Evolutionary conservation across 108 stramenopile species (phyloP), one percentile per base, ranked within the genome.

Genomic region (Nannochloropsis oceanica): DNA sequence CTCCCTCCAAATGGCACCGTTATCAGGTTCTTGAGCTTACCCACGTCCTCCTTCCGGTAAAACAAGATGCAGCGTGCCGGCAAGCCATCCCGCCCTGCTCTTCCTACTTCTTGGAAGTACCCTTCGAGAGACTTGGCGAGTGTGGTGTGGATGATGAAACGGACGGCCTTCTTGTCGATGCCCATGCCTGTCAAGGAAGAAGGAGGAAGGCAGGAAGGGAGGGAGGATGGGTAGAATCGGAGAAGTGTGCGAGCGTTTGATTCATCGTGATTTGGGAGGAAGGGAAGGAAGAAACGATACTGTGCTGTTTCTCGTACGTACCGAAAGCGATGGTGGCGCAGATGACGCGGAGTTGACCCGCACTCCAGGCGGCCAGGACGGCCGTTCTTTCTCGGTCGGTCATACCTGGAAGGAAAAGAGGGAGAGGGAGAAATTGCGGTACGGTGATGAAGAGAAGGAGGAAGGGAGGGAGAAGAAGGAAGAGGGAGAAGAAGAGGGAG

Each of bases 21-120:
- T n/a, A 81, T 27, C 80, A 81, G 26, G 25, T n/a, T 25, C 80
- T 81, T 81, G 25, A 81, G 13, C 26, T 81, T 81, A 25, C 26
- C 26, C 25, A 81, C 80, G 26, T 81, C 80, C 20, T n/a, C 26
- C 26, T 81, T 81, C 9, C 80, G 80, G 20, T 81, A 81, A 25
- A 81, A 81, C 80, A 97, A 81, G 50, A 95, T 83, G 11, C 94
- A 95, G 18, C 91, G 26, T 0, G 93, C 84, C 59, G 89, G 86
- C 22, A 92, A 87, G 14, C 96, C 96, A 88, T 97, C 95, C 34
- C 97, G 93, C 43, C 97, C 97, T 42, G 97, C 97, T 46, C 97
- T 88, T 8, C 97, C 97, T 73, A 95, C 96, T 86, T 97, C 97
- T 89, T 97, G 96, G 27, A 95, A 81, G 87, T 96, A 95, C 83